These are phyloP conservation scores for Solioccasus polychromus DNA, from an alignment of 768 basidiomycete genomes.

Conservation along the genomic window DNA sequence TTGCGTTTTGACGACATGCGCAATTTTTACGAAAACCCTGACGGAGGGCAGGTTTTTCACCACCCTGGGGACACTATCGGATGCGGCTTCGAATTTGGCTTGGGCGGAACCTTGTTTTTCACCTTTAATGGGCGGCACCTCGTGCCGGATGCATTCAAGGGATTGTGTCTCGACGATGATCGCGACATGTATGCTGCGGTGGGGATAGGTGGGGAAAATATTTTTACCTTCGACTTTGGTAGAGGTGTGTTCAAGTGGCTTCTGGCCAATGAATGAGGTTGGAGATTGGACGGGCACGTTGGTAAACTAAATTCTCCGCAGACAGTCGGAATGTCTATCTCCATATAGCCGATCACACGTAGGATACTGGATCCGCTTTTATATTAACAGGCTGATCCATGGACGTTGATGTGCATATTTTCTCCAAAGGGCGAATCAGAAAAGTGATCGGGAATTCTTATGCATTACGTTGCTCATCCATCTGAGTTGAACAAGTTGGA, in stretches of 20 bases:
- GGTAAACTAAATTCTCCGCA: conserved; percentile 37
- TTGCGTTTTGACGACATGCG: conserved; percentile 69
- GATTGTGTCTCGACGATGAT: conserved; percentile 47
- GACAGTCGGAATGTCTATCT: no score
- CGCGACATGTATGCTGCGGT: conserved; percentile 65
- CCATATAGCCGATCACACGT: no score
- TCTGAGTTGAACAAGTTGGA: no score
- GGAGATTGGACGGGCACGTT: conserved; percentile 64
- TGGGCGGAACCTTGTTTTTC: conserved; percentile 52
- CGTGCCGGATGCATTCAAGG: conserved; percentile 50
- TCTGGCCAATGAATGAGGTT: conserved; percentile 63
- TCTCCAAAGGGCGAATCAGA: no score
- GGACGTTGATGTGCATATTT: no score
- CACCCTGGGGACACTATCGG: conserved; percentile 55
- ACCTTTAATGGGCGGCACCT: conserved; percentile 61
- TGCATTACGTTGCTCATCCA: no score
- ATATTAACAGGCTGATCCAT: no score
- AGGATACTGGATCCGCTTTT: background rate
- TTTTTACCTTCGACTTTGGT: conserved; percentile 59
- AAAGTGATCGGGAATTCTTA: no score
- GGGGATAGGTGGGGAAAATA: conserved; percentile 57
- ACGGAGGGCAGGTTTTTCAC: conserved; percentile 56
- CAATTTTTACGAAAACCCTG: conserved; percentile 69
- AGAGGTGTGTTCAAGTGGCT: conserved; percentile 56
- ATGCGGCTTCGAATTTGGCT: conserved; percentile 59